A percentile compares a stretch with the other conserved stretches of the same genome.
Evolutionary conservation across 345 rosid species (phyloP).

Genomic region (Streptanthus diversifolius): DNA sequence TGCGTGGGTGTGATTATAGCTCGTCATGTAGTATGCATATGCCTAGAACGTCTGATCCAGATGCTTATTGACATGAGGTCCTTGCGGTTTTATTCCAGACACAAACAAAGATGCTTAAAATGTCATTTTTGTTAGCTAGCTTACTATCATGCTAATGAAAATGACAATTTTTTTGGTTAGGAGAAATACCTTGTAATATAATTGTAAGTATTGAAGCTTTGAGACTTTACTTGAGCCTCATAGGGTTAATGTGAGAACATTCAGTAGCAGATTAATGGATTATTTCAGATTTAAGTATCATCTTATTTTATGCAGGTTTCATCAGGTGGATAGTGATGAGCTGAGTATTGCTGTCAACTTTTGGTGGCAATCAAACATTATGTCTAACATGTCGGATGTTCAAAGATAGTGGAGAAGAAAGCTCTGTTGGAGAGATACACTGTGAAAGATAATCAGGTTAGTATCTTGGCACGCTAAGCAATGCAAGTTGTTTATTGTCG

Average conservation of each 20-base stretch:
- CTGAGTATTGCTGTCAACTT: slow-evolving; percentile 80
- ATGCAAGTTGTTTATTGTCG: neutral
- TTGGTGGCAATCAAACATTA: slow-evolving; percentile 79
- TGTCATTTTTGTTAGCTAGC: neutral
- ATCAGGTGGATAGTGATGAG: slow-evolving; percentile 79
- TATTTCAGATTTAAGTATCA: slow-evolving; percentile 1
- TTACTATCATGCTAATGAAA: slow-evolving; percentile 17
- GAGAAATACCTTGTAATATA: neutral
- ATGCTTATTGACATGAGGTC: slow-evolving; percentile 7
- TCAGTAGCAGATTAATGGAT: slow-evolving; percentile 20
- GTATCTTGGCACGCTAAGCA: neutral
- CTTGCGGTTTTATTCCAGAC: neutral
- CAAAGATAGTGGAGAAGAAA: too few species aligned
- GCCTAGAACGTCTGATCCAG: slow-evolving; percentile 12
- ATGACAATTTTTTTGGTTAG: neutral
- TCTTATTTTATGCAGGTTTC: slow-evolving; percentile 58
- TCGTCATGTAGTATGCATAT: slow-evolving; percentile 1
- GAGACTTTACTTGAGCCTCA: neutral
- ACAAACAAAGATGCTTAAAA: slow-evolving; percentile 1
- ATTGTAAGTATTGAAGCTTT: neutral
- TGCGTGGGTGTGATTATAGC: neutral
- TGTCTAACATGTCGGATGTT: slow-evolving; percentile 58
- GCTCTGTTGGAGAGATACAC: slow-evolving; percentile 70
- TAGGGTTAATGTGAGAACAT: neutral
- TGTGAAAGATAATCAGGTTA: slow-evolving; percentile 76